phyloP scores from a whole-genome alignment of 805 yeast genomes.

The Saccharomycopsis selenospora region DNA sequence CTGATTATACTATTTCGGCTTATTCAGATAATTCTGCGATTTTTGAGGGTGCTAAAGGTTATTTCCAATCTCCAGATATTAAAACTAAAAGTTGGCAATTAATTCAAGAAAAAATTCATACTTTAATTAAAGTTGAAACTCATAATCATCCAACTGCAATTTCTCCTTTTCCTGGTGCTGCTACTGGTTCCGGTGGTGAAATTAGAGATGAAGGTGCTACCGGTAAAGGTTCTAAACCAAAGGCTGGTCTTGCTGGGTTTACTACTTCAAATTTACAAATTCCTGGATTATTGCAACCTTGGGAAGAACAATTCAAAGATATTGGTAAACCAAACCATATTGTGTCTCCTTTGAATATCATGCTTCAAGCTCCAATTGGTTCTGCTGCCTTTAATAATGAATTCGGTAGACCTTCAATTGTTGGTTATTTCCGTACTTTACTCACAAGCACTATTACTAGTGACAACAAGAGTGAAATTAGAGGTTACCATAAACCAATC shows the following conservation, averaged over 20 bases:
- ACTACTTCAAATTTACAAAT: constrained; percentile 85
- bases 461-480: constrained; percentile 59
- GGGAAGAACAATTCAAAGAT: constrained; percentile 79
- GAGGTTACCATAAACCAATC: constrained; percentile 98
- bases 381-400: constrained; percentile 98
- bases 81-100: constrained; percentile 66
- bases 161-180: constrained; percentile 98
- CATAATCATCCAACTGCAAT: constrained; percentile 99
- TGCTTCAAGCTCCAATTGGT: constrained; percentile 96
- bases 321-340: constrained; percentile 90
- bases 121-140: constrained; percentile 93
- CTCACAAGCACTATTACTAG: constrained; percentile 66
- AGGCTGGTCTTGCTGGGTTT: constrained; percentile 93
- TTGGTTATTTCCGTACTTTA: constrained; percentile 93
- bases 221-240: constrained; percentile 95
- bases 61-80: constrained; percentile 71
- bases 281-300: constrained; percentile 82
- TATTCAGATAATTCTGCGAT: constrained; percentile 98
- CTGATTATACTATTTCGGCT: constrained; percentile 83
- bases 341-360: constrained; percentile 86
- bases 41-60: constrained; percentile 65
- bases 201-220: constrained; percentile 99
- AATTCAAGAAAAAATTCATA: constrained; percentile 71
- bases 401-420: constrained; percentile 96
- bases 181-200: constrained; percentile 99